Base-by-base conservation (phyloP, 2,329 filamentous ascomycete species). In the Ophiostoma quercus region DNA sequence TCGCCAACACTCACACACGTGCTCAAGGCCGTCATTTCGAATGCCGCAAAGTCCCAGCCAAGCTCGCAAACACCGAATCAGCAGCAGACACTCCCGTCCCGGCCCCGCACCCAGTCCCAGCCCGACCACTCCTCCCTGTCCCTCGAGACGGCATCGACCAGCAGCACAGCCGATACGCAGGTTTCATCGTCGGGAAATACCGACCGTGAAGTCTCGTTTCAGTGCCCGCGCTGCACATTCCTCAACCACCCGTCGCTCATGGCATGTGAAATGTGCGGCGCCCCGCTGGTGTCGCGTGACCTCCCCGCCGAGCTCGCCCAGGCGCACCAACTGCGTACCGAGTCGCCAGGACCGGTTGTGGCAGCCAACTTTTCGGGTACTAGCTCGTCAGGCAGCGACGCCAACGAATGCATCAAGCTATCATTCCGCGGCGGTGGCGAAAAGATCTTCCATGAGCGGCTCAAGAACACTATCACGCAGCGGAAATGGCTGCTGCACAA, bases 401-500 rank as follows among this genome's bases (percentile, higher is more conserved):
- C 84, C 2, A 84, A 84, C 2, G 92, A 96, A 73, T 90, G 86
- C 73, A 87, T 98, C 75, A 99, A 97, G 77, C 82, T 99, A 54
- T 98, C 95, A 0, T 99, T 99, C 75, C 89, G 95, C 41, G 87
- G 84, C 43, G 94, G 94, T 2, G 95, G 95, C 0, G 94, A 94
- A 72, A 94, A 93, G 79, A 90, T 92, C 6, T 97, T 99, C 73
- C 88, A 91, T 74, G 95, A 98, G 75, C 86, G 94, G 66, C 83
- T 99, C 1, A 98, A 96, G 76, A 88, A 88, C 7, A 91, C 93
- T 9, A 86, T 98, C 79, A 89, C 93, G 1, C 95, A 99, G 78
- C 87, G 95, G 16, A 98, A 98, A 82, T 99, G 95, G 95, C 84
- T 99, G 2, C 84, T 97, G 0, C 91, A 95, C 70, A 90, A 91